Evolutionary conservation across 73 alveolate genomes (phyloP).

Genomic region (Breviolum minutum): DNA sequence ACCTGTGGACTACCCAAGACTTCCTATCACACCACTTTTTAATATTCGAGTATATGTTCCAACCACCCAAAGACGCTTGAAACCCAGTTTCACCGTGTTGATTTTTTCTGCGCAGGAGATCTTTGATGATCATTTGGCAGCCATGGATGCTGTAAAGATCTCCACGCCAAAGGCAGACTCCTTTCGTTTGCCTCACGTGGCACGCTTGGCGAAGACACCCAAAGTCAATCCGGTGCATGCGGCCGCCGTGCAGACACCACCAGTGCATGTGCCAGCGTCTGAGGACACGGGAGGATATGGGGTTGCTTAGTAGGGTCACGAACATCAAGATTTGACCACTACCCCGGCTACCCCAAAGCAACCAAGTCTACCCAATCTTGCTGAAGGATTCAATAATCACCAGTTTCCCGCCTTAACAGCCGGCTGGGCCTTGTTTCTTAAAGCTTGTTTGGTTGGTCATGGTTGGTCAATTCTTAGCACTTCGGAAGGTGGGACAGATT

Average conservation of each 20-base stretch:
- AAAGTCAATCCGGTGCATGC: slow-evolving; percentile 76
- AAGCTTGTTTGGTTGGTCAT: too few species aligned
- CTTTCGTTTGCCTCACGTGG: slow-evolving; percentile 82
- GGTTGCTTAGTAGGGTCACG: not conserved
- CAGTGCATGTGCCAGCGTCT: slow-evolving; percentile 45
- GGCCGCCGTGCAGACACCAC: not conserved
- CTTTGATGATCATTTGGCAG: slow-evolving; percentile 50
- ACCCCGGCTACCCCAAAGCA: too few species aligned
- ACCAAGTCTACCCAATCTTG: too few species aligned
- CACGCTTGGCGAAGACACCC: slow-evolving; percentile 54
- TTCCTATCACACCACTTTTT: too few species aligned
- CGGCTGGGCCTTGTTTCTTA: too few species aligned
- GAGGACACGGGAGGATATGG: not conserved
- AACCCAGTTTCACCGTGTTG: not conserved
- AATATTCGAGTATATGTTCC: too few species aligned
- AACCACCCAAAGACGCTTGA: not conserved
- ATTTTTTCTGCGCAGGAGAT: slow-evolving; percentile 36
- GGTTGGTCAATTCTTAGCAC: too few species aligned
- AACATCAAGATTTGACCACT: too few species aligned
- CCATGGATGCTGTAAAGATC: slow-evolving; percentile 46
- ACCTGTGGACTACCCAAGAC: too few species aligned
- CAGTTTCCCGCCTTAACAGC: too few species aligned
- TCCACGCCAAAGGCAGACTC: slow-evolving; percentile 51
- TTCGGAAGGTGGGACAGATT: too few species aligned
- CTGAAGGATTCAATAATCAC: too few species aligned